Percentiles rank a stretch among this genome's conserved stretches.
Conservation (phyloP, 2,329 filamentous ascomycete species). For the Monilinia fructigena region DNA sequence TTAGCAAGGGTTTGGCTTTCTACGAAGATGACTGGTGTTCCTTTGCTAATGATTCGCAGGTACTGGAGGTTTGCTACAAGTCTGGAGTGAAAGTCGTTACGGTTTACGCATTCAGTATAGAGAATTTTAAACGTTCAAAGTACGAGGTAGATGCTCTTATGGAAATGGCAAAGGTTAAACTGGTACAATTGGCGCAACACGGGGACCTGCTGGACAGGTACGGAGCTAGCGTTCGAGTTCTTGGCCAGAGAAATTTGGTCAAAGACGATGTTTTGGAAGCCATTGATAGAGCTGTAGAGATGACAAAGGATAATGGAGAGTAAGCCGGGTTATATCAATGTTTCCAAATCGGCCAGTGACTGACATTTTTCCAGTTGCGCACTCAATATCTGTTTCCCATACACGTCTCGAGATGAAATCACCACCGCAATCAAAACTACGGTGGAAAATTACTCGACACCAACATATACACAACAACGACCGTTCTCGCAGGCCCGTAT, state of each 20-base stretch:
- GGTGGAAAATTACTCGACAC: constrained; percentile 79
- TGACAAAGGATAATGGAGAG: constrained; percentile 86
- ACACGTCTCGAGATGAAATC: constrained; percentile 94
- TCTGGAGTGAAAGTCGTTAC: constrained; percentile 95
- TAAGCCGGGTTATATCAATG: constrained; percentile 42
- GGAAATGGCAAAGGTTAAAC: constrained; percentile 95
- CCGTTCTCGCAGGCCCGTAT: constrained; percentile 88
- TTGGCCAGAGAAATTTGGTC: constrained; percentile 81
- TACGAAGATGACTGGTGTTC: neutral
- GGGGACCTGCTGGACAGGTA: constrained; percentile 92
- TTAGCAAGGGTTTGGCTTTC: constrained; percentile 67
- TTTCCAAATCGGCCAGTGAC: neutral
- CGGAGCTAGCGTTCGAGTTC: constrained; percentile 78
- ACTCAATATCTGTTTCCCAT: constrained; percentile 96
- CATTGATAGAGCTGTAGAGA: constrained; percentile 78
- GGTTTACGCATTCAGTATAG: constrained; percentile 97
- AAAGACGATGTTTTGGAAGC: constrained; percentile 85
- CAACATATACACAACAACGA: constrained; percentile 62
- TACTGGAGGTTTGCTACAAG: constrained; percentile 97
- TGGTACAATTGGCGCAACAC: constrained; percentile 87
- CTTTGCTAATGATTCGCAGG: constrained; percentile 48
- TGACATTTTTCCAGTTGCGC: constrained; percentile 49
- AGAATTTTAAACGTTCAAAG: constrained; percentile 96
- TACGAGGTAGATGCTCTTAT: constrained; percentile 96
- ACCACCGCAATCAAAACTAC: constrained; percentile 85